Conservation (phyloP, 208 protist species). For the Trypanosomatidae sp. region DNA sequence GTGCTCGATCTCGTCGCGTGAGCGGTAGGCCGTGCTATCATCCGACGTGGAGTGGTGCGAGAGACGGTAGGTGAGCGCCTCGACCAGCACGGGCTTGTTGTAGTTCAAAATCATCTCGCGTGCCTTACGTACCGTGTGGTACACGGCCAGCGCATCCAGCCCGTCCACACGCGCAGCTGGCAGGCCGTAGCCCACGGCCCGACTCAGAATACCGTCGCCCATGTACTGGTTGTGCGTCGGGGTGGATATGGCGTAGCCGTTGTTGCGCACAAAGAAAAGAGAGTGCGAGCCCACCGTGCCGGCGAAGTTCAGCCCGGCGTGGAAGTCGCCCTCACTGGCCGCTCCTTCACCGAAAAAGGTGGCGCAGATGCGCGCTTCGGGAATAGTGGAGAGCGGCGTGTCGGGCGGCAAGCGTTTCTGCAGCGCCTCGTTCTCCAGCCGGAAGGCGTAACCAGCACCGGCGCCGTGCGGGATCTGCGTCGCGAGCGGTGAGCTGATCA, state of each 20-base stretch:
- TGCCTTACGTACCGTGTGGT: slow-evolving; percentile 87
- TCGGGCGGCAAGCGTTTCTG: slow-evolving; percentile 22
- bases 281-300: slow-evolving; percentile 91
- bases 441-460: slow-evolving; percentile 95
- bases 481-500: slow-evolving; percentile 95
- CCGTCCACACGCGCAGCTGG: slow-evolving; percentile 95
- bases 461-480: slow-evolving; percentile 97
- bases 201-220: slow-evolving; percentile 92
- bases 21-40: slow-evolving; percentile 92
- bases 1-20: slow-evolving; percentile 58
- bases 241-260: slow-evolving; percentile 97
- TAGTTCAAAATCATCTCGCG: slow-evolving; percentile 81
- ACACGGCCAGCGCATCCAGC: slow-evolving; percentile 96
- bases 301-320: slow-evolving; percentile 97
- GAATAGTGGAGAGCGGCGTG: slow-evolving; percentile 22
- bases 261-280: slow-evolving; percentile 96
- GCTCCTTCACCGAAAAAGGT: slow-evolving; percentile 98
- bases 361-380: slow-evolving; percentile 67
- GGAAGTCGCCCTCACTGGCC: slow-evolving; percentile 97
- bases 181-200: slow-evolving; percentile 89
- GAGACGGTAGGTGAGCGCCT: slow-evolving; percentile 96
- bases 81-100: slow-evolving; percentile 92
- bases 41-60: slow-evolving; percentile 97
- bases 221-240: slow-evolving; percentile 94
- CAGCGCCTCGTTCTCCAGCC: slow-evolving; percentile 71